Conservation (phyloP, 495 filamentous ascomycete species). For the Staphylotrichum tortipilum region DNA sequence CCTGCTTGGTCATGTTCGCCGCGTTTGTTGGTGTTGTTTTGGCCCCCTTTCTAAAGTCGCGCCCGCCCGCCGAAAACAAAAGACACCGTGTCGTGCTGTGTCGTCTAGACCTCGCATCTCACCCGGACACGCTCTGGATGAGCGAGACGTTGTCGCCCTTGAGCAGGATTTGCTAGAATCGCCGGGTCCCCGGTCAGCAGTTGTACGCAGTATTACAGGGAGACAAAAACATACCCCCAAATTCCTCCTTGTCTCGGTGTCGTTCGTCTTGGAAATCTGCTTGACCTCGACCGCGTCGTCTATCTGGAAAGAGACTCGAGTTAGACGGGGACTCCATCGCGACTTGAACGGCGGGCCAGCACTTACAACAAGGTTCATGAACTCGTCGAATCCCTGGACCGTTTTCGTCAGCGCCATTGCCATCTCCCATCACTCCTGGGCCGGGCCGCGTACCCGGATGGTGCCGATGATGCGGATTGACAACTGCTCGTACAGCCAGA, state of each 20-base stretch:
- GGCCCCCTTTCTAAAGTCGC: too few species aligned
- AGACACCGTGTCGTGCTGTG: background rate
- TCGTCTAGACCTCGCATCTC: too few species aligned
- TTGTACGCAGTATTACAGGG: background rate
- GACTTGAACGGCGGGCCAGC: slow-evolving; percentile 11
- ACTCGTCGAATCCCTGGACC: slow-evolving; percentile 64
- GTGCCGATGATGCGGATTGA: slow-evolving; percentile 89
- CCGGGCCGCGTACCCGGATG: slow-evolving; percentile 60
- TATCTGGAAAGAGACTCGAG: slow-evolving; percentile 16
- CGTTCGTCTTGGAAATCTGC: slow-evolving; percentile 67
- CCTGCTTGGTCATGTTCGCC: slow-evolving; percentile 7
- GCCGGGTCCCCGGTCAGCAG: slow-evolving; percentile 24
- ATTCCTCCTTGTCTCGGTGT: slow-evolving; percentile 64
- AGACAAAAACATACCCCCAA: slow-evolving; percentile 47
- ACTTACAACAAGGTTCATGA: slow-evolving; percentile 97
- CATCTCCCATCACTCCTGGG: background rate
- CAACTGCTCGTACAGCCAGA: slow-evolving; percentile 96
- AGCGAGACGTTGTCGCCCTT: slow-evolving; percentile 97
- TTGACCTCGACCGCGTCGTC: slow-evolving; percentile 93
- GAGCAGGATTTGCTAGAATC: slow-evolving; percentile 96
- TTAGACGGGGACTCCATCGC: background rate
- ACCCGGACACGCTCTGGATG: slow-evolving; percentile 67
- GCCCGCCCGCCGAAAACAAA: background rate
- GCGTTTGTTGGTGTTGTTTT: too few species aligned
- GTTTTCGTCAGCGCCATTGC: background rate